Base-by-base conservation (phyloP, 257 asterid genomes). In the Ocimum tenuiflorum region DNA sequence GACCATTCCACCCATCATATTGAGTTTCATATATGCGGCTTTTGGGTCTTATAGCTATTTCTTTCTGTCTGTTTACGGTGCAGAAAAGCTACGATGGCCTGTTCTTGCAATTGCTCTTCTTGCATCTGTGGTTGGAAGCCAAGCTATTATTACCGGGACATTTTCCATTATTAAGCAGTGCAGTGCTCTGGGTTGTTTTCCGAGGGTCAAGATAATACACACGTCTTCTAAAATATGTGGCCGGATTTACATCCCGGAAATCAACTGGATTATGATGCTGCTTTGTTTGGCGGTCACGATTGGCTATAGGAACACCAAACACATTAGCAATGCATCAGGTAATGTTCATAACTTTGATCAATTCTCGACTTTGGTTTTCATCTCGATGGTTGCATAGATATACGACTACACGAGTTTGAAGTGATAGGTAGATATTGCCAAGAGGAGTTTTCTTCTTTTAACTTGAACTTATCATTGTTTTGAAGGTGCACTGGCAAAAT, bases 81-180 rank as follows among this genome's bases (percentile, higher is more conserved):
- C 76, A 91, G 98, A 87, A 75, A 87, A 73, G 55, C 41, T 91
- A 46, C 77, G 96, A 13, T 89, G 89, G 89, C 98, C 96, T 1
- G 98, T 91, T 66, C 91, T 91, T 12, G 96, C 78, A 13, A 91
- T 91, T 63, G 98, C 96, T 11, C 85, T 91, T 78, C 95, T 91
- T 41, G 98, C 98, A 29, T 95, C 98, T 33, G 95, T 91, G 36
- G 98, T 91, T 19, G 98, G 98, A 56, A 89, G 98, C 86, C 98
- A 91, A 81, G 95, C 96, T 19, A 80, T 91, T 49, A 91, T 91
- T 24, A 91, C 98, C 0, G 98, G 96, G 62, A 85, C 98, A 0
- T 91, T 91, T 75, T 91, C 98, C 63, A 87, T 91, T 46, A 89
- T 91, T 66, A 91, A 91, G 75, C 98, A 91, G 54, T 91, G 98